phyloP scores from a whole-genome alignment of 495 filamentous ascomycete species.

The Talaromyces liani region DNA sequence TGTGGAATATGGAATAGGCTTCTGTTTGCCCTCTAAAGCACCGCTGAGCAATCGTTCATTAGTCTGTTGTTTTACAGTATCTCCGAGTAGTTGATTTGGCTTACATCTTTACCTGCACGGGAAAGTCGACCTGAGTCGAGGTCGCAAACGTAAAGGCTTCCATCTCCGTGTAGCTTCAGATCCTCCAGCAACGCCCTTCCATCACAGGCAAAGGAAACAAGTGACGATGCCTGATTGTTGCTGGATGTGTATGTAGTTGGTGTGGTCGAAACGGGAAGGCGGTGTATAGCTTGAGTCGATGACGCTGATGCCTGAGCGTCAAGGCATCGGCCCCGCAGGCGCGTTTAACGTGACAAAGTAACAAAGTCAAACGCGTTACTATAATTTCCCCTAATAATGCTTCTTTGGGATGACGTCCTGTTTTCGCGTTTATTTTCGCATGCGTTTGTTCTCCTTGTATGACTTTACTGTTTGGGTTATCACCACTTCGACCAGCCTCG shows the following conservation, averaged over 20 bases:
- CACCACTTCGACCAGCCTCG: neutral
- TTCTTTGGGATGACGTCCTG: neutral
- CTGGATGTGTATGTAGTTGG: neutral
- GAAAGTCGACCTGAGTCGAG: constrained; percentile 69
- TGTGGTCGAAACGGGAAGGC: neutral
- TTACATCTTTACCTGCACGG: constrained; percentile 80
- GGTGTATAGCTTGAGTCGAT: neutral
- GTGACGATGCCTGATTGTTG: neutral
- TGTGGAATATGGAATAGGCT: constrained; percentile 67
- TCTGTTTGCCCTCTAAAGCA: constrained; percentile 79
- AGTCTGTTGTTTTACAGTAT: constrained; percentile 1
- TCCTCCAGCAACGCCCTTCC: neutral
- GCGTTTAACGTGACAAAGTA: neutral
- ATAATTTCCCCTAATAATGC: neutral
- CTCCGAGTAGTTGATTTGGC: constrained; percentile 12
- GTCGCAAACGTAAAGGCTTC: constrained; percentile 92
- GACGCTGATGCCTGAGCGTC: neutral
- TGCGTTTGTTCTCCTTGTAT: neutral
- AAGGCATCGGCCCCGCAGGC: neutral
- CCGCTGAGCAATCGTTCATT: constrained; percentile 45
- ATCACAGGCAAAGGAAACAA: neutral
- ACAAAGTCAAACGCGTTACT: neutral
- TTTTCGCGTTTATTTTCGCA: neutral
- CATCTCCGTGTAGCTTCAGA: constrained; percentile 42
- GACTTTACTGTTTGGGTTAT: neutral